These are phyloP conservation scores for Saposhnikovia divaricata DNA, from an alignment of 129 eudicot species.

Conservation along the genomic window DNA sequence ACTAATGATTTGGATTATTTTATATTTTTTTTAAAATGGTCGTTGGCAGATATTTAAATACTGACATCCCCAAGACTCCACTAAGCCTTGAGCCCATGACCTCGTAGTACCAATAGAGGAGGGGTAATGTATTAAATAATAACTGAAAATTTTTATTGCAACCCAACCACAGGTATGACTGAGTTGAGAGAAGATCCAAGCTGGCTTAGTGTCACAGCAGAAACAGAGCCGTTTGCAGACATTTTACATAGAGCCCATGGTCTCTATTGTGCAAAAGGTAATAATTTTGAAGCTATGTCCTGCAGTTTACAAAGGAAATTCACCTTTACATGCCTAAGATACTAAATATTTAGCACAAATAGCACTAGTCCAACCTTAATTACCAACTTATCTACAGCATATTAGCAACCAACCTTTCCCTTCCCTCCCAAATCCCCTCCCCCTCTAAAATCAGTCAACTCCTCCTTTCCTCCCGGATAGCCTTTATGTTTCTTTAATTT, in stretches of 20 bases:
- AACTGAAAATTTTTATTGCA: background rate
- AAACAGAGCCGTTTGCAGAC: conserved; percentile 54
- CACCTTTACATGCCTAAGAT: background rate
- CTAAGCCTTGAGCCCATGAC: background rate
- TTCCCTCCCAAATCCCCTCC: background rate
- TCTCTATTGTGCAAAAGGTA: conserved; percentile 61
- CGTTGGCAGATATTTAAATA: background rate
- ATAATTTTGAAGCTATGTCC: conserved; percentile 57
- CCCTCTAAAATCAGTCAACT: background rate
- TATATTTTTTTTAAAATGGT: background rate
- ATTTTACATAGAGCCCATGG: conserved; percentile 59
- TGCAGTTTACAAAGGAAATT: conserved; percentile 10
- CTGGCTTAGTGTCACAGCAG: conserved; percentile 49
- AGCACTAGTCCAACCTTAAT: background rate
- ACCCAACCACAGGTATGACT: conserved; percentile 2
- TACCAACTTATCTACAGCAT: background rate
- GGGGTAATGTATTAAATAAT: background rate
- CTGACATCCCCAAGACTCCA: background rate
- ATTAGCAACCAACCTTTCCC: background rate
- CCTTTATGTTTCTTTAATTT: too few relatives aligned
- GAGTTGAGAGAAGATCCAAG: conserved; percentile 38
- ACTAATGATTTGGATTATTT: background rate
- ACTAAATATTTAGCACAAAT: background rate
- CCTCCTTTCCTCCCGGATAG: background rate
- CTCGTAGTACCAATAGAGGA: background rate